Base-by-base conservation (phyloP, 176 grass and related monocot genomes). In the Areca catechu region DNA sequence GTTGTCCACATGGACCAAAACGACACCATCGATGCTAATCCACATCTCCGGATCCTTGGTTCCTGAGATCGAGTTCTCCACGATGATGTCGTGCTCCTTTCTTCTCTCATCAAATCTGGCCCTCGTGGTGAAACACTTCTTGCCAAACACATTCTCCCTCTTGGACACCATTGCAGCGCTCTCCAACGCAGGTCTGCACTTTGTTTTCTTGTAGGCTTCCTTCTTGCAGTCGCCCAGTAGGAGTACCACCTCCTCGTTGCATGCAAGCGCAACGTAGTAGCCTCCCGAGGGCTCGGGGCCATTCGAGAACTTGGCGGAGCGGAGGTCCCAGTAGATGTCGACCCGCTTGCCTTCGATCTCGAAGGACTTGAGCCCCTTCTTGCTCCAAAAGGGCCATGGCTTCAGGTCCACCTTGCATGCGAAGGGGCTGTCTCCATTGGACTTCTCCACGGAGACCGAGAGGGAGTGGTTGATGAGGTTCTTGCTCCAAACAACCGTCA, bases 331-430 rank as follows among this genome's bases (percentile, higher is more conserved):
- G 54, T 87, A 85, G 21, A 97, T 48, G 48, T 88, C 86, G 56
- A 88, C 65, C 56, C 77, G 68, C 22, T 77, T 57, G 4, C 83
- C 80, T 49, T 84, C 80, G 34, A 85, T 48, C 25, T 91, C 88
- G 19, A 83, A 60, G 29, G 83, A 54, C 74, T 83, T 97, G 29
- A 48, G 52, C 21, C 93, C 93, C 80, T 88, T 97, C 70, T 84
- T 89, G 72, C 93, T 84, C 87, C 87, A 79, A 71, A 97, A 97
- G 49, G 87, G 93, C 93, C 93, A 97, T 4, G 87, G 87, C 71
- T 97, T 97, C 9, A 97, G 78, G 56, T 97, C 93, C 48, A 97
- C 93, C 76, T 82, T 89, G 78, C 83, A 86, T 51, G 71, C 73
- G 16, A 66, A 67, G 28, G 69, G 12, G 53, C 57, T 48, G 0